Conservation (phyloP, 768 basidiomycete genomes). For the Auricularia sp. region DNA sequence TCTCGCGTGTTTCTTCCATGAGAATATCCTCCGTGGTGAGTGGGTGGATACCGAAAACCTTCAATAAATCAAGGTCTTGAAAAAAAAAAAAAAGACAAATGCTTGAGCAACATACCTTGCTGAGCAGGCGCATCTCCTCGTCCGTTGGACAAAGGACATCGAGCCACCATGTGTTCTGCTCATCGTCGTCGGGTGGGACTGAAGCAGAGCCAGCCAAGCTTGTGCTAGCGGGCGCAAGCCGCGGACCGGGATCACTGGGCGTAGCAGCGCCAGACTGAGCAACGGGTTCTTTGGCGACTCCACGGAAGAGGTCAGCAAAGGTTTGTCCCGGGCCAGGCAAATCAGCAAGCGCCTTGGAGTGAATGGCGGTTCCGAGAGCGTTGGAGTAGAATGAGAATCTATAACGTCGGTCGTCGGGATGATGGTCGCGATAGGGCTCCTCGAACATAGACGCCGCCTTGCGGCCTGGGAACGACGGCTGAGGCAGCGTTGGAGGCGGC, state of each 20-base stretch:
- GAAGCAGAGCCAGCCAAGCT: neutral
- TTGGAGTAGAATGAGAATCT: conserved; percentile 99
- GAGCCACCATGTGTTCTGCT: conserved; percentile 92
- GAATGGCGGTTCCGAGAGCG: conserved; percentile 82
- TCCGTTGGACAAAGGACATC: conserved; percentile 91
- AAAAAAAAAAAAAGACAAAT: conserved; percentile 3
- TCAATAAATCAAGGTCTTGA: conserved; percentile 1
- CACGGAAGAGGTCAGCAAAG: conserved; percentile 82
- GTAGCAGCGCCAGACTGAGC: conserved; percentile 7
- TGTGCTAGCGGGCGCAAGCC: neutral
- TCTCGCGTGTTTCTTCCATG: conserved; percentile 99
- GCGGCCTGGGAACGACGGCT: conserved; percentile 11
- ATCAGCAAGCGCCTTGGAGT: conserved; percentile 86
- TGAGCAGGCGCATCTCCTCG: conserved; percentile 95
- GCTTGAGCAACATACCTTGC: conserved; percentile 48
- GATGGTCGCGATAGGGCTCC: conserved; percentile 17
- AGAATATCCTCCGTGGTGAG: conserved; percentile 98
- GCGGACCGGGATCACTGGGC: neutral
- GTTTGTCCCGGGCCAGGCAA: conserved; percentile 88
- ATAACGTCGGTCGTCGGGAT: conserved; percentile 79
- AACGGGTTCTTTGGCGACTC: conserved; percentile 22
- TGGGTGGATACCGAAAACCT: conserved; percentile 97
- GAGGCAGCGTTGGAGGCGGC: conserved; percentile 38
- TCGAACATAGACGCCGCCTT: neutral
- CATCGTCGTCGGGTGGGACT: conserved; percentile 31